Percentiles rank a stretch among this genome's conserved stretches.
These are phyloP conservation scores for Taiozyma onychis DNA, from an alignment of 1,139 yeast species.

Conservation along the genomic window DNA sequence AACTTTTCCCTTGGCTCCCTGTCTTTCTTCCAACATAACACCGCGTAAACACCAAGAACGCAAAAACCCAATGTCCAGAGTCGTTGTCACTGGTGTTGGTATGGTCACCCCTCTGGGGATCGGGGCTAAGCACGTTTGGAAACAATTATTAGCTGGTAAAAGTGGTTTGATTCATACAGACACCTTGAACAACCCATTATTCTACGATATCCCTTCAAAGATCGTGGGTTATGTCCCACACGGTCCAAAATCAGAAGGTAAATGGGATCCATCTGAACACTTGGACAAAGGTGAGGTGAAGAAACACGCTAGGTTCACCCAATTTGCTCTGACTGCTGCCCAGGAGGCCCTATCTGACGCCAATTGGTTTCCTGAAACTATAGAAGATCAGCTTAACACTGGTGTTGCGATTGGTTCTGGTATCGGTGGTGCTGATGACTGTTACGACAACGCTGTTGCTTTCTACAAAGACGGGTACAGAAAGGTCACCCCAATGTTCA, in stretches of 20 bases:
- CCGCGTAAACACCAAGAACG: background rate
- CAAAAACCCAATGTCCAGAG: conserved; percentile 33
- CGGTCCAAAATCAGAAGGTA: conserved; percentile 44
- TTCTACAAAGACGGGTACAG: conserved; percentile 54
- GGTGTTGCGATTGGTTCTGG: conserved; percentile 95
- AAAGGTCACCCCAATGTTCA: conserved; percentile 76
- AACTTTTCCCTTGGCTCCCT: background rate
- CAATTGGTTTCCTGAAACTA: conserved; percentile 37
- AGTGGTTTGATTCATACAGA: conserved; percentile 56
- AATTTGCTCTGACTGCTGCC: conserved; percentile 75
- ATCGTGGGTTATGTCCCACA: conserved; percentile 71
- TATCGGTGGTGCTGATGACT: conserved; percentile 81
- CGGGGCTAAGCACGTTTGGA: conserved; percentile 53
- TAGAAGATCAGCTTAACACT: conserved; percentile 31
- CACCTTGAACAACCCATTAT: conserved; percentile 42
- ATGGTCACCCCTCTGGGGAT: conserved; percentile 82
- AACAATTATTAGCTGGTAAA: conserved; percentile 39
- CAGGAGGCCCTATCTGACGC: conserved; percentile 73
- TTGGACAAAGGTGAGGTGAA: conserved; percentile 34
- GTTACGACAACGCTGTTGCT: conserved; percentile 51
- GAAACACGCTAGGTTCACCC: conserved; percentile 66
- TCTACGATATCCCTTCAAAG: conserved; percentile 61
- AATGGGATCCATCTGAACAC: conserved; percentile 41
- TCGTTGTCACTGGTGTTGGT: conserved; percentile 91
- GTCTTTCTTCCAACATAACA: background rate